Evolutionary conservation across 2,329 filamentous ascomycete genomes (phyloP).

Genomic region (Neobulgaria alba): DNA sequence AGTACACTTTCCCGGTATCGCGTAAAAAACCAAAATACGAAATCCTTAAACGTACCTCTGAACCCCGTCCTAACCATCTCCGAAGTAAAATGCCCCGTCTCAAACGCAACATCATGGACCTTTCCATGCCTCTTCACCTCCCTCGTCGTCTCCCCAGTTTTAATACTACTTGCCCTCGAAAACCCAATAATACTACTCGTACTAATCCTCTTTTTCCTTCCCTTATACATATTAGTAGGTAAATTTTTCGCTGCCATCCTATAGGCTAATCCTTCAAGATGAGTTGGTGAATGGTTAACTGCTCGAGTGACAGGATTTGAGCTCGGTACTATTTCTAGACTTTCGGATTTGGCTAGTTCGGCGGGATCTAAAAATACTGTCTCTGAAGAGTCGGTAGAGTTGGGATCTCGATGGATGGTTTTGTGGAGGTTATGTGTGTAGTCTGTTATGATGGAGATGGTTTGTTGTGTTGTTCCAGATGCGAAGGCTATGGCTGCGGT

Average conservation of each 20-base stretch:
- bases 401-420: conserved; percentile 2
- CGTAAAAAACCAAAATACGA: neutral
- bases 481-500: conserved; percentile 12
- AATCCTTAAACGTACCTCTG: conserved; percentile 6
- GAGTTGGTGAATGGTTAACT: conserved; percentile 9
- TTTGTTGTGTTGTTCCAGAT: conserved; percentile 12
- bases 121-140: conserved; percentile 11
- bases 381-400: neutral
- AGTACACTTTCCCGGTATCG: neutral
- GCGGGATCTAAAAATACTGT: conserved; percentile 1
- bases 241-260: conserved; percentile 15
- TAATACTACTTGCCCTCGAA: neutral
- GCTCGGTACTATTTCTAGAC: conserved; percentile 6
- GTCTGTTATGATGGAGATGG: conserved; percentile 6
- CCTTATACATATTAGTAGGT: neutral
- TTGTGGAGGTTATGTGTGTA: conserved; percentile 13
- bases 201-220: conserved; percentile 5
- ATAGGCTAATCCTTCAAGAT: conserved; percentile 16
- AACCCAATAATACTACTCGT: too few relatives aligned
- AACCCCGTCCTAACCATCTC: conserved; percentile 10
- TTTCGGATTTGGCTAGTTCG: conserved; percentile 1
- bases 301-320: conserved; percentile 13
- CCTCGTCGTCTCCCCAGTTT: neutral
- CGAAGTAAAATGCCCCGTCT: conserved; percentile 16
- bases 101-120: conserved; percentile 12